These are phyloP conservation scores for Malassezia sp. DNA, from an alignment of 1,284 basidiomycete genomes.

Conservation along the genomic window DNA sequence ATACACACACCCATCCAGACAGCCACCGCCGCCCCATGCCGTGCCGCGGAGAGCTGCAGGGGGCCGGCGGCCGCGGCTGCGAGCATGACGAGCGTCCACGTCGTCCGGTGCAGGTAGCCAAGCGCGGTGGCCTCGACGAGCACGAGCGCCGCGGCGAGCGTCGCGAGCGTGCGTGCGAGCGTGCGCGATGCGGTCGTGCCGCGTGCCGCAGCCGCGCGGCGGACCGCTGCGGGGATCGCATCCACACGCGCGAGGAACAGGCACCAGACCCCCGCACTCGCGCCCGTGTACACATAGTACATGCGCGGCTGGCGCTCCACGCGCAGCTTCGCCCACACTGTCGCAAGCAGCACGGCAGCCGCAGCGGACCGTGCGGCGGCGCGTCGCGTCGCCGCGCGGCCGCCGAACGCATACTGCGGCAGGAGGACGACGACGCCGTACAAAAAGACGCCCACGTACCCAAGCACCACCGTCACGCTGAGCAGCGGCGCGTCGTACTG, in stretches of 20 bases:
- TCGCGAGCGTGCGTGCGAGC: neutral
- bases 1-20: constrained; percentile 56
- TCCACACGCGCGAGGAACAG: neutral
- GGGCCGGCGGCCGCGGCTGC: constrained; percentile 59
- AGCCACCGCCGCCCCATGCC: constrained; percentile 42
- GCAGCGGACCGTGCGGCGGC: neutral
- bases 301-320: constrained; percentile 60
- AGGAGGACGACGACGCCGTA: constrained; percentile 40
- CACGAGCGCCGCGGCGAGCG: constrained; percentile 11
- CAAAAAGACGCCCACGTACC: constrained; percentile 65
- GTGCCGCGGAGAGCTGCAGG: constrained; percentile 14
- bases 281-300: constrained; percentile 65
- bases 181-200: neutral
- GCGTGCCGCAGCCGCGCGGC: neutral
- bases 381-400: neutral
- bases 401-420: constrained; percentile 19
- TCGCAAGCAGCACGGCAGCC: constrained; percentile 6
- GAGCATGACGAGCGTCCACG: constrained; percentile 63
- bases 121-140: constrained; percentile 59
- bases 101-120: constrained; percentile 52
- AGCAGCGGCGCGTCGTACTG: constrained; percentile 70
- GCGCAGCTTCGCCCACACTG: constrained; percentile 51
- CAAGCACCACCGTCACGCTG: constrained; percentile 58
- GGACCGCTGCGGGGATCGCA: too few species aligned
- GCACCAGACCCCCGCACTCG: constrained; percentile 62